These are phyloP conservation scores for Citrus mangshanensis DNA, from an alignment of 345 rosid genomes.

Conservation along the genomic window DNA sequence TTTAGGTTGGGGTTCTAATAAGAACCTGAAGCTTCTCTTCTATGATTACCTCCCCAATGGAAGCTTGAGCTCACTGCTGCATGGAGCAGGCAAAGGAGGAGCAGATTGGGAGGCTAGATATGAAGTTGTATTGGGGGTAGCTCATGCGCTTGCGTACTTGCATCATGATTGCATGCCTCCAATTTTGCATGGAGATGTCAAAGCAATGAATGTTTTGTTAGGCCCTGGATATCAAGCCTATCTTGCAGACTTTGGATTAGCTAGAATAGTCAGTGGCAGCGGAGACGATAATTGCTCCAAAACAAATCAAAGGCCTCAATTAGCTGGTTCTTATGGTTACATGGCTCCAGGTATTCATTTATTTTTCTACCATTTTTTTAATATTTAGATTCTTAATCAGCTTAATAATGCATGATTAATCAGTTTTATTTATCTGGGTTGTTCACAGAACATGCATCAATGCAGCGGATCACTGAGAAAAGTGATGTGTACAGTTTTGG, in stretches of 20 bases:
- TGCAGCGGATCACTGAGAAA: constrained; percentile 73
- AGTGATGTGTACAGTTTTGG: constrained; percentile 96
- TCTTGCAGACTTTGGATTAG: constrained; percentile 90
- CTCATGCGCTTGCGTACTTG: constrained; percentile 84
- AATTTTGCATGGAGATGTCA: constrained; percentile 87
- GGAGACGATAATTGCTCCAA: constrained; percentile 32
- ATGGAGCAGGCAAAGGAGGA: constrained; percentile 72
- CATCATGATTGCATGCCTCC: constrained; percentile 93
- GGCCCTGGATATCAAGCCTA: constrained; percentile 70
- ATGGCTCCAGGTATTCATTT: constrained; percentile 83
- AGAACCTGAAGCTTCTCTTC: constrained; percentile 71
- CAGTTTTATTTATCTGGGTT: not conserved
- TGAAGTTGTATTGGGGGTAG: constrained; percentile 75
- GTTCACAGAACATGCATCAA: constrained; percentile 70
- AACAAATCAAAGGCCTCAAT: constrained; percentile 57
- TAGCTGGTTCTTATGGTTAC: constrained; percentile 95
- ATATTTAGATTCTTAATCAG: not conserved
- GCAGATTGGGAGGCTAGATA: constrained; percentile 85
- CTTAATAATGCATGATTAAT: not conserved
- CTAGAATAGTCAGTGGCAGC: constrained; percentile 42
- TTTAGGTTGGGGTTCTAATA: constrained; percentile 79
- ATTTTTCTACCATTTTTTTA: not conserved
- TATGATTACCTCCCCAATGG: constrained; percentile 95
- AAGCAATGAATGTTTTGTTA: constrained; percentile 84
- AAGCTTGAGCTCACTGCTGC: constrained; percentile 83